Base-by-base conservation (phyloP, 768 basidiomycete species). In the Psilocybe azurescens region DNA sequence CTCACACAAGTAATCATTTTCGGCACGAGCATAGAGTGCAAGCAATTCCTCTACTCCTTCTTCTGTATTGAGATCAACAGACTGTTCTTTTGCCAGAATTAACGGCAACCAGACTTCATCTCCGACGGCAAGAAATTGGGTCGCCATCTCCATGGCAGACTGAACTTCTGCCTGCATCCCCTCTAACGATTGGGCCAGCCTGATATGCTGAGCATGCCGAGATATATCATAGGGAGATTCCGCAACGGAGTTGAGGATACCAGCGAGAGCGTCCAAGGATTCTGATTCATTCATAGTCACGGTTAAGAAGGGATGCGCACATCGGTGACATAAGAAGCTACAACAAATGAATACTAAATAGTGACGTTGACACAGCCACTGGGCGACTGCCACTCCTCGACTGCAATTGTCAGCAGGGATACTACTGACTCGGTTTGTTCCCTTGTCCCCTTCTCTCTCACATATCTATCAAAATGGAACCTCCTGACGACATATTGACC, bases 1-100 rank as follows among this genome's bases (percentile, higher is more conserved):
- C 92, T 69, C 73, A 94, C 94, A 94, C 38, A 94, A 72, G 73
- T 94, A 94, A 68, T 95, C 94, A 9, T 72, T 75, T 67, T 89
- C 89, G 20, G 94, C 93, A 38, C 81, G 82, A 41, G 78, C 75
- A 71, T 89, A 94, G 41, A 90, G 67, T 14, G 81, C 78, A 60
- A 93, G 73, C 44, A 94, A 69, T 49, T 86, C 86, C 48, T 83
- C 67, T 20, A 85, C 76, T 7, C 84, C 86, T 50, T 82, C 77
- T 16, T 75, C 70, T 2, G 83, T 83, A n/a, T 86, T 77, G 20
- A 89, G 58, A 64, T 89, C 78, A 2, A 81, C 78, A 0, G 77
- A 67, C n/a, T 76, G 71, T 52, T 81, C 72, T 71, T 87, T 90
- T 18, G 79, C 75, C 10, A 84, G 77, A 33, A 93, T 79, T 47